Base-by-base conservation (phyloP, 495 filamentous ascomycete species). In the Neurospora africana region DNA sequence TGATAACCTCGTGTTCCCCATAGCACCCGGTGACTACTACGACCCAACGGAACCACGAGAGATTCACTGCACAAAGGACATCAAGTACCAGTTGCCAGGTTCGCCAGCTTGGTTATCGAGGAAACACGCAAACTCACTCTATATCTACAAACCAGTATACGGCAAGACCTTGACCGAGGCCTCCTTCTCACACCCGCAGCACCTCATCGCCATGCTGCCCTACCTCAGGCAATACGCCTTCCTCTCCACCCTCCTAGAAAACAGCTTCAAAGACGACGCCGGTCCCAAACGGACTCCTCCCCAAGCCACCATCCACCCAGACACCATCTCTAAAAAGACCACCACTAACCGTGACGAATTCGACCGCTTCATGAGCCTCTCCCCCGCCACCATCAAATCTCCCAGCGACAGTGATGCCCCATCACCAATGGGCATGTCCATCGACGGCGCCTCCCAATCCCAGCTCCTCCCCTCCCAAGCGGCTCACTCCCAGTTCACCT, bases 111-210 rank as follows among this genome's bases (percentile, higher is more conserved):
- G 84, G 35, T 77, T 72, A 4, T 80, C 79, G 33, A 87, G 85
- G 39, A 81, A 76, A 0, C 94, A 97, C 71, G 77, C 76, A 68
- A 93, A 93, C 79, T 89, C 86, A 0, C 87, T 98, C 53, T 89
- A 88, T 72, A 85, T 92, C 3, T 86, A 91, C 69, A 91, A 92
- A 72, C 84, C 88, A 3, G 89, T 91, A 19, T 90, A 87, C 68
- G 91, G 91, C 5, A 85, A 89, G 41, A 86, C 85, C 3, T 78
- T 99, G 33, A 86, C 86, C 43, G 87, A 92, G 27, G 81, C 98
- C 10, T 90, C 92, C 1, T 97, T 99, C 75, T 88, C 89, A 2
- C 95, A 98, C 77, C 95, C 95, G 3, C 87, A 90, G 69, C 93
- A 98, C 76, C 82, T 99, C 17, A 82, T 94, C 35, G 87, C 87